Percentiles rank a stretch among this genome's conserved stretches.
These are phyloP conservation scores for Saccharomycopsis sp. DNA, from an alignment of 805 yeast species.

Conservation along the genomic window DNA sequence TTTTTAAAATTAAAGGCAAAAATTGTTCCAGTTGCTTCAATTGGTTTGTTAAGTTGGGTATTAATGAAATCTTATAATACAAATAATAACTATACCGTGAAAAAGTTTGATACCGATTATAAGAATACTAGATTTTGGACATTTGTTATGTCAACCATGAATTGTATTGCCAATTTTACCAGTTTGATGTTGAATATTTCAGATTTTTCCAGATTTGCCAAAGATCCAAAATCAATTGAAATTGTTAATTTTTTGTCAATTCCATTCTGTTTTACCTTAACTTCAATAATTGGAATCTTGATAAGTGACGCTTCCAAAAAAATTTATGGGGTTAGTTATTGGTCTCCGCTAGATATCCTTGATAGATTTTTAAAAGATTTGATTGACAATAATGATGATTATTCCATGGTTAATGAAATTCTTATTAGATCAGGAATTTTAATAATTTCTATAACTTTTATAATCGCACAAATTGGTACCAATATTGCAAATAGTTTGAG, in stretches of 20 bases:
- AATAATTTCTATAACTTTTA: conserved; percentile 51
- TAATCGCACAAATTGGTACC: conserved; percentile 67
- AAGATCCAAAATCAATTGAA: conserved; percentile 33
- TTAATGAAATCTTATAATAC: conserved; percentile 60
- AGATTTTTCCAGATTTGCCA: conserved; percentile 71
- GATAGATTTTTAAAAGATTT: conserved; percentile 25
- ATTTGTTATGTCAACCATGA: conserved; percentile 61
- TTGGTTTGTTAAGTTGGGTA: conserved; percentile 77
- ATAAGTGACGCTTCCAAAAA: conserved; percentile 49
- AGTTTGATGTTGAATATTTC: conserved; percentile 75
- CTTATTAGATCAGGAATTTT: conserved; percentile 69
- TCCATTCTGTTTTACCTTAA: conserved; percentile 62
- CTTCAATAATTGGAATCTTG: conserved; percentile 69
- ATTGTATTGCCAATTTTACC: conserved; percentile 69
- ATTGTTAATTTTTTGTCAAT: conserved; percentile 49
- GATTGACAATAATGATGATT: conserved; percentile 13
- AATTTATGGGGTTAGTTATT: conserved; percentile 5
- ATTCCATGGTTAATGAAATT: neutral
- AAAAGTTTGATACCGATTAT: neutral
- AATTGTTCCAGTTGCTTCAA: conserved; percentile 71
- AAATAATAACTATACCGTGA: conserved; percentile 36
- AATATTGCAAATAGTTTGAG: conserved; percentile 59
- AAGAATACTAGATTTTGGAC: conserved; percentile 39
- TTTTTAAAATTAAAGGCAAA: conserved; percentile 73
- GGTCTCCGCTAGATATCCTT: conserved; percentile 41